Evolutionary conservation across 1,284 basidiomycete genomes (phyloP).

Genomic region (Boletus mariae): DNA sequence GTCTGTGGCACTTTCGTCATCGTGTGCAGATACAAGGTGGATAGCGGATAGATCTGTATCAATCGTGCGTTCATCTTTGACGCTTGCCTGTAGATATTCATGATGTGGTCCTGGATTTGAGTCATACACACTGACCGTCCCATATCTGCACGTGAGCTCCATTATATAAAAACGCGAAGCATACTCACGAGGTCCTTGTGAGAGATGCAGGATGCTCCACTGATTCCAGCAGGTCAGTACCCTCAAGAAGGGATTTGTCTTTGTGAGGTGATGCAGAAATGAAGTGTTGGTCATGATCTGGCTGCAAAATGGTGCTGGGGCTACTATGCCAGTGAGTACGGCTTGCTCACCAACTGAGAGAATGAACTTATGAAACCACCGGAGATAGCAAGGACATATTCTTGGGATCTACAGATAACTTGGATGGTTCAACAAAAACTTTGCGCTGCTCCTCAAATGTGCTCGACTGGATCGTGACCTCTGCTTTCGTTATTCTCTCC

Average conservation of each 20-base stretch:
- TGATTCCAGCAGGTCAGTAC: too few species aligned
- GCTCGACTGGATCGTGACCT: background rate
- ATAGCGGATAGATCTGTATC: background rate
- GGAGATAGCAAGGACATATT: background rate
- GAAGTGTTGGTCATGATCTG: background rate
- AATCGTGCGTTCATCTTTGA: background rate
- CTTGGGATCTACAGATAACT: background rate
- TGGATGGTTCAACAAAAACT: background rate
- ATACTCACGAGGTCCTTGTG: conserved; percentile 5
- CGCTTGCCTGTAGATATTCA: background rate
- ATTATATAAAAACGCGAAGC: background rate
- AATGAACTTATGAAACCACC: conserved; percentile 1
- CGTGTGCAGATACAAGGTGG: background rate
- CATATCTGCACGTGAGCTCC: conserved; percentile 7
- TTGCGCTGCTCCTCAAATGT: background rate
- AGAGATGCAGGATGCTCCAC: background rate
- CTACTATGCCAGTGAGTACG: background rate
- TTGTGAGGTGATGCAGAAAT: background rate
- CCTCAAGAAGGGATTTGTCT: background rate
- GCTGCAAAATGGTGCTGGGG: background rate
- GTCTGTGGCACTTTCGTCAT: background rate
- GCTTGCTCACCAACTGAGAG: background rate
- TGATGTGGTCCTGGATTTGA: background rate
- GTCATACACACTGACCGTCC: background rate
- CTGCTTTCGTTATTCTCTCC: too few species aligned